Conservation (phyloP, 495 filamentous ascomycete genomes). For the Polyplosphaeria fusca region DNA sequence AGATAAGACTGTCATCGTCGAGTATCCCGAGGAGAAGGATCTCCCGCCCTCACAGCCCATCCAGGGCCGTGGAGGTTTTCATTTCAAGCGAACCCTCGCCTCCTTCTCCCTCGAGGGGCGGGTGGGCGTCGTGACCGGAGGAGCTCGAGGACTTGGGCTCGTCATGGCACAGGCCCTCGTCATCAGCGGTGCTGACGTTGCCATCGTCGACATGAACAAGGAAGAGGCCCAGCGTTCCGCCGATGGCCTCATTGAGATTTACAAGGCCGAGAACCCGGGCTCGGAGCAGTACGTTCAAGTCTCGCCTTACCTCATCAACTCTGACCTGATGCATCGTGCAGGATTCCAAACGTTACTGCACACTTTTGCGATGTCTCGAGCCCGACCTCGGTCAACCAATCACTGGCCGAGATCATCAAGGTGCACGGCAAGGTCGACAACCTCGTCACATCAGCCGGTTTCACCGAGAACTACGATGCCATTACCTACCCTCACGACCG, state of each 20-base stretch:
- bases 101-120: constrained; percentile 77
- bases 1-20: constrained; percentile 68
- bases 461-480: constrained; percentile 93
- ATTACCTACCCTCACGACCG: constrained; percentile 83
- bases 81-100: constrained; percentile 67
- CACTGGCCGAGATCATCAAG: constrained; percentile 65
- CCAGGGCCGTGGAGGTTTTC: constrained; percentile 66
- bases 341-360: constrained; percentile 77
- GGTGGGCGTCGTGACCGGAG: constrained; percentile 78
- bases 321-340: constrained; percentile 32
- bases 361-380: constrained; percentile 85
- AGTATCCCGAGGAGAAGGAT: constrained; percentile 68
- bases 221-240: constrained; percentile 81
- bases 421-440: constrained; percentile 81
- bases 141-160: constrained; percentile 78
- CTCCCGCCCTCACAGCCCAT: constrained; percentile 65
- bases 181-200: constrained; percentile 80
- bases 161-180: constrained; percentile 91
- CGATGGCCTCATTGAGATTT: constrained; percentile 64
- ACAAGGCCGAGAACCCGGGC: constrained; percentile 72
- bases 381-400: constrained; percentile 67
- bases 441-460: constrained; percentile 91
- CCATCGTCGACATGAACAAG: constrained; percentile 89
- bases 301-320: not conserved
- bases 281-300: constrained; percentile 58